phyloP scores from a whole-genome alignment of 108 stramenopile genomes.

The Parmales sp. region DNA sequence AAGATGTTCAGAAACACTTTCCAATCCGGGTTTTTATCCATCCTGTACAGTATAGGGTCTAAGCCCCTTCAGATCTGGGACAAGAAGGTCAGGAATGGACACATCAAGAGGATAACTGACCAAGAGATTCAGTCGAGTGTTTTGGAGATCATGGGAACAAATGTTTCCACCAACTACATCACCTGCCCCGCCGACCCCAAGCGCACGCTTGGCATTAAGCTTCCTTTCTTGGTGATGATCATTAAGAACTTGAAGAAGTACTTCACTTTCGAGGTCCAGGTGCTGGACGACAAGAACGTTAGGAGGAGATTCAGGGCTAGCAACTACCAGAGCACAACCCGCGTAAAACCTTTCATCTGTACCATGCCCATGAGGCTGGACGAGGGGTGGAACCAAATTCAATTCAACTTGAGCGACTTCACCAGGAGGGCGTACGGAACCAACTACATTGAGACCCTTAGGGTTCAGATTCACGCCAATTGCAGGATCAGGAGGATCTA shows the following conservation, averaged over 20 bases:
- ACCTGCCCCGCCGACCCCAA: conserved; percentile 72
- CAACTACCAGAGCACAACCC: conserved; percentile 79
- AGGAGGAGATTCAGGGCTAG: conserved; percentile 78
- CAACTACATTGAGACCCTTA: conserved; percentile 81
- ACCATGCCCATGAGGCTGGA: conserved; percentile 90
- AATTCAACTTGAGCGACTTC: conserved; percentile 83
- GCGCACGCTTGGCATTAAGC: conserved; percentile 78
- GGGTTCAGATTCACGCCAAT: conserved; percentile 87
- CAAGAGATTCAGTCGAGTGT: conserved; percentile 82
- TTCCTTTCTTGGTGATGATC: conserved; percentile 86
- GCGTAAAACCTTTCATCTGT: conserved; percentile 88
- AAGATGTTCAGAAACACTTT: conserved; percentile 82
- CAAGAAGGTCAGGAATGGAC: conserved; percentile 71
- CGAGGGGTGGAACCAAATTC: conserved; percentile 91
- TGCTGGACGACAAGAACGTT: conserved; percentile 76
- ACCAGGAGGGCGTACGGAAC: conserved; percentile 86
- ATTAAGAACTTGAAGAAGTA: conserved; percentile 90
- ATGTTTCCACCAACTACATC: conserved; percentile 82
- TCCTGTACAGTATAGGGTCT: conserved; percentile 78
- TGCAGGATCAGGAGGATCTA: conserved; percentile 83
- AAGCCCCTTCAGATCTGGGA: conserved; percentile 86
- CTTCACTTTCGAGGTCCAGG: conserved; percentile 89
- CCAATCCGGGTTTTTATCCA: conserved; percentile 82
- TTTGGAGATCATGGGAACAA: conserved; percentile 82
- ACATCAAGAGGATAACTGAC: conserved; percentile 87